Percentiles rank a stretch among this genome's conserved stretches.
phyloP scores from a whole-genome alignment of 1,284 basidiomycete genomes.

The Flammula alnicola region DNA sequence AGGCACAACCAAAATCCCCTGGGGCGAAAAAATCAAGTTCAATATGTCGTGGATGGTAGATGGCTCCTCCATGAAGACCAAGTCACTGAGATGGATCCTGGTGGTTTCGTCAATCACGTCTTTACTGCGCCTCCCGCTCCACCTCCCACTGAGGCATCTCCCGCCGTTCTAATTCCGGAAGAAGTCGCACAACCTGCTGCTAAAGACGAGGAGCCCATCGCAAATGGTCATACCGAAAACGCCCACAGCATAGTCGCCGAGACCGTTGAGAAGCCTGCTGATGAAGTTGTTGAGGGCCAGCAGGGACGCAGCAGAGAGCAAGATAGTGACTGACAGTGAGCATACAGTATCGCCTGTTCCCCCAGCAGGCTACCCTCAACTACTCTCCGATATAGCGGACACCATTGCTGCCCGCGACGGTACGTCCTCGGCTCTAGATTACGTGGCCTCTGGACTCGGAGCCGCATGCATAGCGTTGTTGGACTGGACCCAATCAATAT shows the following conservation, averaged over 20 bases:
- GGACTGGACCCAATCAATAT: constrained; percentile 45
- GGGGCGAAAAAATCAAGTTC: constrained; percentile 67
- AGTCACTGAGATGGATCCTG: constrained; percentile 64
- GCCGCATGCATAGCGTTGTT: constrained; percentile 40
- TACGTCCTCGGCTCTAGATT: constrained; percentile 39
- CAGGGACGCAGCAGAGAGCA: constrained; percentile 1
- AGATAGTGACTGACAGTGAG: constrained; percentile 18
- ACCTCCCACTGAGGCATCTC: constrained; percentile 9
- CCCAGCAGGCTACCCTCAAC: constrained; percentile 30
- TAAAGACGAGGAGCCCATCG: constrained; percentile 11
- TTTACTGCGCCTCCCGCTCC: constrained; percentile 55
- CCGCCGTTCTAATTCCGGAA: constrained; percentile 2
- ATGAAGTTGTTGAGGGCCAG: constrained; percentile 5
- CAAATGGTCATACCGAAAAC: constrained; percentile 18
- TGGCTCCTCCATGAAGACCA: constrained; percentile 63
- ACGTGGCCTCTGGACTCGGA: constrained; percentile 44
- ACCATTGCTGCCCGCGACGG: constrained; percentile 43
- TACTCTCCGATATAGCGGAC: constrained; percentile 39
- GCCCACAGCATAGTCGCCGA: constrained; percentile 6
- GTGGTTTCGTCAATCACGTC: constrained; percentile 77
- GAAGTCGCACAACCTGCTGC: constrained; percentile 7
- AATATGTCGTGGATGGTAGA: constrained; percentile 77
- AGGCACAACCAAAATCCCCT: constrained; percentile 61
- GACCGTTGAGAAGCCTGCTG: constrained; percentile 12
- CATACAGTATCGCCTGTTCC: constrained; percentile 15